These are phyloP conservation scores for Globisporangium orthogonon DNA, from an alignment of 352 stramenopile species.

Conservation along the genomic window DNA sequence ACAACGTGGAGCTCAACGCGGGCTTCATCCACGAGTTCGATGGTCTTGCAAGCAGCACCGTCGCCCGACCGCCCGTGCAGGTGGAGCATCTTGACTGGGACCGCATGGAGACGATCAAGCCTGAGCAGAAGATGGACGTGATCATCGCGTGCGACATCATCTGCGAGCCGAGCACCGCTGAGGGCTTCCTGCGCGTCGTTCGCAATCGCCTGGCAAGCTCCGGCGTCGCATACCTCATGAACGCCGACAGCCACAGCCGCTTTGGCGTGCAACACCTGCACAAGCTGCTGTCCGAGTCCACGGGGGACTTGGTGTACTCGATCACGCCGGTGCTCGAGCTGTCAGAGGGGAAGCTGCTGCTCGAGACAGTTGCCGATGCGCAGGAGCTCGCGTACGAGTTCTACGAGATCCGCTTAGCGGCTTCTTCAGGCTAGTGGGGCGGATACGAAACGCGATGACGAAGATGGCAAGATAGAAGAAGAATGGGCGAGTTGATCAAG, in stretches of 20 bases:
- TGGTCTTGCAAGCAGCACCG: background rate
- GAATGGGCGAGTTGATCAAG: too few species aligned
- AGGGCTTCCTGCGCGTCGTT: constrained; percentile 81
- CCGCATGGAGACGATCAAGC: constrained; percentile 51
- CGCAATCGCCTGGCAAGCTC: constrained; percentile 42
- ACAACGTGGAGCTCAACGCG: constrained; percentile 77
- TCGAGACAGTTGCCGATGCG: constrained; percentile 71
- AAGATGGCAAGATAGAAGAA: background rate
- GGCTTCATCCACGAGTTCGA: constrained; percentile 67
- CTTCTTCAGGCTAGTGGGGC: background rate
- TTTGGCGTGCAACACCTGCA: constrained; percentile 78
- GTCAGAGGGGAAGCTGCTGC: constrained; percentile 44
- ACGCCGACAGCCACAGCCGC: constrained; percentile 81
- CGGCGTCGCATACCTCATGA: constrained; percentile 79
- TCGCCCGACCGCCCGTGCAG: constrained; percentile 36
- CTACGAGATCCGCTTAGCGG: constrained; percentile 69
- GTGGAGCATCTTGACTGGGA: constrained; percentile 79
- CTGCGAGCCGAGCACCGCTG: constrained; percentile 78
- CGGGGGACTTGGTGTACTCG: constrained; percentile 44
- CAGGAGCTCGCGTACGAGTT: constrained; percentile 83
- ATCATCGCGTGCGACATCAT: constrained; percentile 87
- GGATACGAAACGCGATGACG: background rate
- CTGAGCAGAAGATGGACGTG: constrained; percentile 56
- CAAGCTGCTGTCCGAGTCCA: constrained; percentile 42
- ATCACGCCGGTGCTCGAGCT: constrained; percentile 67